Evolutionary conservation across 2,329 filamentous ascomycete genomes (phyloP).

Genomic region (Fusarium continuum): DNA sequence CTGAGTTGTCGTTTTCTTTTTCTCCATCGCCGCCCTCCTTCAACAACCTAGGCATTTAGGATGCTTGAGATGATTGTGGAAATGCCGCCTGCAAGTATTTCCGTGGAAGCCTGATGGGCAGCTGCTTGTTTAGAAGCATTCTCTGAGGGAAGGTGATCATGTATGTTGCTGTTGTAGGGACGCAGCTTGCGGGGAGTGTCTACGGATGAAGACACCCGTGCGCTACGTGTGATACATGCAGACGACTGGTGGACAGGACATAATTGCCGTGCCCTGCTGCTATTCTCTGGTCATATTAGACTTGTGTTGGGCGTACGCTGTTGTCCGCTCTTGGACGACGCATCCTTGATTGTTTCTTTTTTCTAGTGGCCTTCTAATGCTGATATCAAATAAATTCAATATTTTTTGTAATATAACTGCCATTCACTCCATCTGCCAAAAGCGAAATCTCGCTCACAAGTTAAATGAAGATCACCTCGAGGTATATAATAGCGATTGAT

Average conservation of each 20-base stretch:
- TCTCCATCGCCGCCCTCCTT: slow-evolving; percentile 48
- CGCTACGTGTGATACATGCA: slow-evolving; percentile 32
- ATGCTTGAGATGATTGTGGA: slow-evolving; percentile 47
- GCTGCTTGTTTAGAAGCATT: slow-evolving; percentile 32
- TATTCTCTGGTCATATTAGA: slow-evolving; percentile 35
- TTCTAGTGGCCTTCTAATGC: slow-evolving; percentile 71
- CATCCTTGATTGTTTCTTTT: slow-evolving; percentile 54
- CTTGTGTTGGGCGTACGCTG: slow-evolving; percentile 38
- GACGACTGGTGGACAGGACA: slow-evolving; percentile 31
- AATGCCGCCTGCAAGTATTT: slow-evolving; percentile 23
- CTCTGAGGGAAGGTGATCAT: slow-evolving; percentile 29
- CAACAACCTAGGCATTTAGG: slow-evolving; percentile 40
- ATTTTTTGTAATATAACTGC: slow-evolving; percentile 39
- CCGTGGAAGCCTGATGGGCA: slow-evolving; percentile 24
- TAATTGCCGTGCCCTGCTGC: slow-evolving; percentile 13
- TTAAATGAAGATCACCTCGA: neutral
- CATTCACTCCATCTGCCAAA: no score
- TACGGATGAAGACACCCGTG: slow-evolving; percentile 35
- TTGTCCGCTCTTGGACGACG: slow-evolving; percentile 45
- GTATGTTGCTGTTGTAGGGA: slow-evolving; percentile 34
- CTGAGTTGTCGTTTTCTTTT: slow-evolving; percentile 49
- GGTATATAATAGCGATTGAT: neutral
- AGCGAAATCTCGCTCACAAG: neutral
- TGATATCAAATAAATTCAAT: slow-evolving; percentile 64
- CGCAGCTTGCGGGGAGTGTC: slow-evolving; percentile 34